phyloP scores from a whole-genome alignment of 2,329 filamentous ascomycete genomes.

The Cryphonectria parasitica region DNA sequence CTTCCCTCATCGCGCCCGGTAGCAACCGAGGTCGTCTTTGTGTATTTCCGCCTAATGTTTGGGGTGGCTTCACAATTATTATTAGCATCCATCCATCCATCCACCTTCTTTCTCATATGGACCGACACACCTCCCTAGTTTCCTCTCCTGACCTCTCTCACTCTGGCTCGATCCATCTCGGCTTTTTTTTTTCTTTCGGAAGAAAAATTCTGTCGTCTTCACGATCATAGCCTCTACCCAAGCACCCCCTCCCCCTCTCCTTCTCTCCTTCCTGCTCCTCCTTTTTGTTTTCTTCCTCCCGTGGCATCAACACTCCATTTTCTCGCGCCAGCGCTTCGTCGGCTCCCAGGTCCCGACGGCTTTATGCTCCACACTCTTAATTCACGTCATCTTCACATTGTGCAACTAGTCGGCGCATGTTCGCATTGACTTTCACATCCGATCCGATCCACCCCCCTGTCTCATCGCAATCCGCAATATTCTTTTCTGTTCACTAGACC shows the following conservation, averaged over 20 bases:
- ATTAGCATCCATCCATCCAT: conserved; percentile 16
- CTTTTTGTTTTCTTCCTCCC: neutral
- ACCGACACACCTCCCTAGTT: conserved; percentile 6
- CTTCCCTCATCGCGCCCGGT: conserved; percentile 3
- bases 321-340: neutral
- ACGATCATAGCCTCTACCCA: neutral
- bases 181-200: neutral
- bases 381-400: conserved; percentile 8
- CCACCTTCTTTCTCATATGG: conserved; percentile 7
- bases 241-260: neutral
- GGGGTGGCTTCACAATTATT: conserved; percentile 16
- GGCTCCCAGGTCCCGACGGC: conserved; percentile 1
- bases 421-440: neutral
- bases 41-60: conserved; percentile 5
- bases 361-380: neutral
- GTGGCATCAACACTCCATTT: neutral
- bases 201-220: neutral
- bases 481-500: neutral
- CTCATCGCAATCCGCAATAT: conserved; percentile 8
- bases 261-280: neutral
- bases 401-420: neutral
- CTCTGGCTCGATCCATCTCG: neutral
- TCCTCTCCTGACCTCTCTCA: conserved; percentile 7
- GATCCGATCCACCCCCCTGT: conserved; percentile 5
- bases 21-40: conserved; percentile 1